Evolutionary conservation across 2,329 filamentous ascomycete species (phyloP).

Genomic region (Erysiphe pisi): DNA sequence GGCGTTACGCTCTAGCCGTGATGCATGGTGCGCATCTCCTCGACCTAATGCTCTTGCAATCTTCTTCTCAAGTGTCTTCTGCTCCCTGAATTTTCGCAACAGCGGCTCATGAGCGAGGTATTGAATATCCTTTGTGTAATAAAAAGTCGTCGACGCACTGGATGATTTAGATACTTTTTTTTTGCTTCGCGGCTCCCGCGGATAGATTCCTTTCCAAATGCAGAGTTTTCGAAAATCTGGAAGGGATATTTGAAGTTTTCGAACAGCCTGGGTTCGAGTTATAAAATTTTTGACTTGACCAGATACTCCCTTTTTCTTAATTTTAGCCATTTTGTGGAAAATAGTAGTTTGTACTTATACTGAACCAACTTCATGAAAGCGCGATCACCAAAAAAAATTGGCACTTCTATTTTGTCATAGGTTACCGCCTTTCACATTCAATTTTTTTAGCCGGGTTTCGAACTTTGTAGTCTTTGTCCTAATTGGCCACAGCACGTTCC

Average conservation of each 20-base stretch:
- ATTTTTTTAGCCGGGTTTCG: too few relatives aligned
- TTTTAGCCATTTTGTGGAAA: constrained; percentile 51
- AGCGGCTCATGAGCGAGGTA: constrained; percentile 96
- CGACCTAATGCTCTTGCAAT: constrained; percentile 84
- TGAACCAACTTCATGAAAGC: background rate
- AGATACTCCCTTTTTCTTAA: constrained; percentile 80
- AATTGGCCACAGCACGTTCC: background rate
- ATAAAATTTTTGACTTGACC: constrained; percentile 98
- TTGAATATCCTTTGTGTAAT: constrained; percentile 89
- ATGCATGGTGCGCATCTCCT: constrained; percentile 80
- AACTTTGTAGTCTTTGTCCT: background rate
- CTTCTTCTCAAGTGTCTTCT: constrained; percentile 96
- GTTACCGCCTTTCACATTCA: background rate
- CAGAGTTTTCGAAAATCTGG: constrained; percentile 96
- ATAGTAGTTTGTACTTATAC: background rate
- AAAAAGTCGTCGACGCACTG: constrained; percentile 84
- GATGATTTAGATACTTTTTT: constrained; percentile 93
- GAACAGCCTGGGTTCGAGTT: constrained; percentile 89
- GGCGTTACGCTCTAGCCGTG: constrained; percentile 76
- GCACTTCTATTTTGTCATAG: background rate
- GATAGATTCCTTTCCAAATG: constrained; percentile 99
- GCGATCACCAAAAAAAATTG: background rate
- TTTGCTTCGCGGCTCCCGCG: constrained; percentile 89
- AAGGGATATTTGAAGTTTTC: constrained; percentile 93
- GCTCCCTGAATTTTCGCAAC: constrained; percentile 87